Conservation (phyloP, 192 early-diverging fungal species). For the Spizellomyces sp. region DNA sequence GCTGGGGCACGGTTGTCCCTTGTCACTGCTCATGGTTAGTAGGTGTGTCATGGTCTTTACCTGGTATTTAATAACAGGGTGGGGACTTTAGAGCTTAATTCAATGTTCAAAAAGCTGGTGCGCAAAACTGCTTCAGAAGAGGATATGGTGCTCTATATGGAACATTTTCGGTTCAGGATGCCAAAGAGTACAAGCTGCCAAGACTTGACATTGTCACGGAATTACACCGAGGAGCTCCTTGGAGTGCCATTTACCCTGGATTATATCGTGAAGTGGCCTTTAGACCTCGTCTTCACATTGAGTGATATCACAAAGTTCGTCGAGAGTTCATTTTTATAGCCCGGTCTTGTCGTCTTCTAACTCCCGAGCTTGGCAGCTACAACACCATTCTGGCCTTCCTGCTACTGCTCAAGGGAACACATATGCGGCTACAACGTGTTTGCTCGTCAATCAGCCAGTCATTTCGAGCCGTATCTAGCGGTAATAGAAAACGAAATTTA, state of each 20-base stretch:
- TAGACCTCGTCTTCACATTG: conserved; percentile 66
- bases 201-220: background rate
- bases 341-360: no score
- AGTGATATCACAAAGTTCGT: conserved; percentile 48
- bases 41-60: no score
- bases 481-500: background rate
- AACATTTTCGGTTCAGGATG: conserved; percentile 14
- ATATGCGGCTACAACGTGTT: conserved; percentile 51
- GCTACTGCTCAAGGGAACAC: conserved; percentile 56
- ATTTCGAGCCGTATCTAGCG: background rate
- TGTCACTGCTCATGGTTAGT: conserved; percentile 35
- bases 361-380: conserved; percentile 32
- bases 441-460: conserved; percentile 27
- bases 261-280: conserved; percentile 67
- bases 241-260: conserved; percentile 54
- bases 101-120: conserved; percentile 17
- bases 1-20: conserved; percentile 24
- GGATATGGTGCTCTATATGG: background rate
- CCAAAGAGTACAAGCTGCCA: background rate
- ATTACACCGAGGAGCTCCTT: conserved; percentile 45
- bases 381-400: conserved; percentile 66
- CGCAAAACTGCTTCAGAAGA: background rate
- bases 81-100: conserved; percentile 11
- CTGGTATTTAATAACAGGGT: no score
- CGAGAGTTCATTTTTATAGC: no score